These are phyloP conservation scores for Fraxinus paxiana DNA, from an alignment of 305 asterid genomes.

Conservation along the genomic window DNA sequence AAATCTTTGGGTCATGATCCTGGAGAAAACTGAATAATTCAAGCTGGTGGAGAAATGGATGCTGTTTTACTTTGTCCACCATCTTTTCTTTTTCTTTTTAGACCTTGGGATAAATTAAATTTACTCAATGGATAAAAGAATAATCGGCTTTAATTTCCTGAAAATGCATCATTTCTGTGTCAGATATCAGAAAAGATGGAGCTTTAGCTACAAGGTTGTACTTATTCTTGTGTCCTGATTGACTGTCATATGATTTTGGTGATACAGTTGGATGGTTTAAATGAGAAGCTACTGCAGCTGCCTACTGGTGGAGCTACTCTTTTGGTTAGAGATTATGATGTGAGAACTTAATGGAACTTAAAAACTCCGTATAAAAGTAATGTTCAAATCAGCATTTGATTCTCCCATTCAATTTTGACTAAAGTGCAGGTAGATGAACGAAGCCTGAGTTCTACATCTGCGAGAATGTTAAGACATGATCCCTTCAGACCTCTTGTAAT, in stretches of 20 bases:
- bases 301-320: slow-evolving; percentile 31
- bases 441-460: slow-evolving; percentile 26
- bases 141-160: neutral
- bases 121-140: neutral
- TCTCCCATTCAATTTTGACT: slow-evolving; percentile 18
- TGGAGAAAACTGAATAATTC: neutral
- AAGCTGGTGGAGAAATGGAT: neutral
- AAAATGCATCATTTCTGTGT: neutral
- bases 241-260: slow-evolving; percentile 23
- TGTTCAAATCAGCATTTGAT: slow-evolving; percentile 10
- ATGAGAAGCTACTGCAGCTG: slow-evolving; percentile 59
- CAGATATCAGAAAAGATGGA: slow-evolving; percentile 8
- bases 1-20: neutral
- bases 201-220: slow-evolving; percentile 1
- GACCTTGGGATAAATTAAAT: neutral
- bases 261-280: slow-evolving; percentile 75
- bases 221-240: slow-evolving; percentile 13
- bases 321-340: slow-evolving; percentile 29
- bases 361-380: neutral
- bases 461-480: slow-evolving; percentile 38
- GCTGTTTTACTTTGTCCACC: neutral
- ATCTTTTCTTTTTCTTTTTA: neutral
- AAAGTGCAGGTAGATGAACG: slow-evolving; percentile 39
- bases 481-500: slow-evolving; percentile 64
- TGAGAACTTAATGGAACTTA: slow-evolving; percentile 18